These are phyloP conservation scores for Irpex rosettiformis DNA, from an alignment of 1,284 basidiomycete species.

Conservation along the genomic window DNA sequence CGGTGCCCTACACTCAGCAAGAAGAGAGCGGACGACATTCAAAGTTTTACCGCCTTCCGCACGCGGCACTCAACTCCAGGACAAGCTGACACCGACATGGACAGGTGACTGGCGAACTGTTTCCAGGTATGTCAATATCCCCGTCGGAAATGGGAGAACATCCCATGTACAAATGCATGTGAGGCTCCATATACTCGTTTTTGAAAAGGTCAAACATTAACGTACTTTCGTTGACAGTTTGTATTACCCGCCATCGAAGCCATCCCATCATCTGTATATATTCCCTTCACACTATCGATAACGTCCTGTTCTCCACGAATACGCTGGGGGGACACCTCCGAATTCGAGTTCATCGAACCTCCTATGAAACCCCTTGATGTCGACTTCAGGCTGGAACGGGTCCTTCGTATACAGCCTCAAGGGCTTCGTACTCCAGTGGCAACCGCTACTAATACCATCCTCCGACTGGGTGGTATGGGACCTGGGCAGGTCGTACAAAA, in stretches of 20 bases:
- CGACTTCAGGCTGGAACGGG: constrained; percentile 13
- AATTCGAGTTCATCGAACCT: constrained; percentile 9
- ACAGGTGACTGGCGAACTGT: constrained; percentile 8
- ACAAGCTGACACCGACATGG: not conserved
- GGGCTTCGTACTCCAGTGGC: not conserved
- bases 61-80: constrained; percentile 6
- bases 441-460: not conserved
- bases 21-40: constrained; percentile 10
- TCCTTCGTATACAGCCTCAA: not conserved
- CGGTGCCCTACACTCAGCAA: constrained; percentile 17
- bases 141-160: not conserved
- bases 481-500: not conserved
- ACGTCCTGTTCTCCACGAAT: constrained; percentile 12
- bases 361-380: constrained; percentile 13
- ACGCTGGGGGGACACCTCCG: constrained; percentile 10
- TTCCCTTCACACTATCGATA: constrained; percentile 16
- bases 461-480: constrained; percentile 5
- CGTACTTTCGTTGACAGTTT: constrained; percentile 8
- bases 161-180: not conserved
- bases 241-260: constrained; percentile 11
- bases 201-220: not conserved
- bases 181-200: too few relatives aligned
- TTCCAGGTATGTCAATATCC: not conserved
- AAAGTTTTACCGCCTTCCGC: constrained; percentile 19
- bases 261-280: constrained; percentile 13